A percentile compares a stretch with the other conserved stretches of the same genome.
phyloP scores from a whole-genome alignment of 2,329 filamentous ascomycete species.

The Zymoseptoria pseudotritici region DNA sequence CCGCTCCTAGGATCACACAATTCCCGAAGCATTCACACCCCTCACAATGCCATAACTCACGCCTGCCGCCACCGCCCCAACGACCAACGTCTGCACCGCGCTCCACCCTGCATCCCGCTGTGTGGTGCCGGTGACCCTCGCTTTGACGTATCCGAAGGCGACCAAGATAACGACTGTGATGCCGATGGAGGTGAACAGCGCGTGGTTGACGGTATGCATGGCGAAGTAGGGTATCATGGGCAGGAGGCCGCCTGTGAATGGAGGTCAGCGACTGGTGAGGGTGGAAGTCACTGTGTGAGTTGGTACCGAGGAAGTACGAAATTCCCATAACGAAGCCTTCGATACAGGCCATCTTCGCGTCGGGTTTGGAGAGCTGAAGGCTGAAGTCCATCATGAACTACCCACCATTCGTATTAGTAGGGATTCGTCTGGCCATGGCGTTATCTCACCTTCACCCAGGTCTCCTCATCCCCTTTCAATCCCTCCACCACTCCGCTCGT shows the following conservation, averaged over 20 bases:
- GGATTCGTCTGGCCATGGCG: neutral
- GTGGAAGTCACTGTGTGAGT: no score
- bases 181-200: slow-evolving; percentile 45
- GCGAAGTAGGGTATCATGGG: slow-evolving; percentile 49
- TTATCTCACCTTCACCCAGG: slow-evolving; percentile 37
- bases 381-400: slow-evolving; percentile 56
- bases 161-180: slow-evolving; percentile 44
- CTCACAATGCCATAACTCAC: slow-evolving; percentile 35
- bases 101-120: slow-evolving; percentile 23
- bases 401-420: neutral
- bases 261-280: neutral
- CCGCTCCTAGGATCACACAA: neutral
- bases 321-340: slow-evolving; percentile 36
- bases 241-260: slow-evolving; percentile 28
- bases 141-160: slow-evolving; percentile 46
- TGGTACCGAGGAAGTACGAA: slow-evolving; percentile 32
- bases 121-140: slow-evolving; percentile 25
- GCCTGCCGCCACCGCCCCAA: slow-evolving; percentile 32
- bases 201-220: slow-evolving; percentile 32
- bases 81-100: slow-evolving; percentile 30
- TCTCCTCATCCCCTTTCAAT: slow-evolving; percentile 42
- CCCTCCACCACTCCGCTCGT: slow-evolving; percentile 44
- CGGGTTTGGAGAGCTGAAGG: slow-evolving; percentile 41
- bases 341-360: slow-evolving; percentile 40
- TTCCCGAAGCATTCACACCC: slow-evolving; percentile 18